Base-by-base conservation (phyloP, 2,329 filamentous ascomycete species). In the Phialophora expanda region DNA sequence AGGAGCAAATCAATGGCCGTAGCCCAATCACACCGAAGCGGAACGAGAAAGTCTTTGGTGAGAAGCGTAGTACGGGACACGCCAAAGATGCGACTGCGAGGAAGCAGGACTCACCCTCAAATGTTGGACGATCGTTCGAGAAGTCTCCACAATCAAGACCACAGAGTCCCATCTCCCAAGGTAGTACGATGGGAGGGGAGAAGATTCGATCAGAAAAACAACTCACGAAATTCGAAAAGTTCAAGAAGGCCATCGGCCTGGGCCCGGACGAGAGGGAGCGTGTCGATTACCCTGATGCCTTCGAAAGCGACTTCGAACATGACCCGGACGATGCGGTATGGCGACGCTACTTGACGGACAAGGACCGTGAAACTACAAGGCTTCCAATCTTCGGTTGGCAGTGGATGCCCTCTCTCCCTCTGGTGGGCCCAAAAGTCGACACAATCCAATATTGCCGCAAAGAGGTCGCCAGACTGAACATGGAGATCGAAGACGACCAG, bases 401-500 rank as follows among this genome's bases (percentile, higher is more conserved):
- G 46, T 97, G 90, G 89, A 87, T 97, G 76, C 90, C 90, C 2
- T 87, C 88, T 0, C 76, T 97, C n/a, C 92, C 90, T 4, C 79
- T 93, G 0, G 77, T 97, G 57, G 93, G 91, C 61, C 89, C 92
- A 76, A 97, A 98, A 78, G 93, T 97, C 1, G 95, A 99, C 76
- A 94, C 90, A 0, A 98, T 99, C 70, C 93, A 96, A 74, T 90
- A 93, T 82, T 96, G 92, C 72, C 90, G 95, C 2, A 87, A 89
- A 69, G 90, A 98, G 76, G 78, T 99, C 30, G 93, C 95, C 20
- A 87, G 91, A 14, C 82, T 98, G 20, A 99, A 98, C 71, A 75
- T 93, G 60, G 93, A 98, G 75, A 97, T 99, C 61, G 93, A 97
- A 72, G 82, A 89, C 53, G 95, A 98, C 71, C 95, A 99, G 76